Evolutionary conservation across 345 rosid genomes (phyloP).

Genomic region (Mangifera indica): DNA sequence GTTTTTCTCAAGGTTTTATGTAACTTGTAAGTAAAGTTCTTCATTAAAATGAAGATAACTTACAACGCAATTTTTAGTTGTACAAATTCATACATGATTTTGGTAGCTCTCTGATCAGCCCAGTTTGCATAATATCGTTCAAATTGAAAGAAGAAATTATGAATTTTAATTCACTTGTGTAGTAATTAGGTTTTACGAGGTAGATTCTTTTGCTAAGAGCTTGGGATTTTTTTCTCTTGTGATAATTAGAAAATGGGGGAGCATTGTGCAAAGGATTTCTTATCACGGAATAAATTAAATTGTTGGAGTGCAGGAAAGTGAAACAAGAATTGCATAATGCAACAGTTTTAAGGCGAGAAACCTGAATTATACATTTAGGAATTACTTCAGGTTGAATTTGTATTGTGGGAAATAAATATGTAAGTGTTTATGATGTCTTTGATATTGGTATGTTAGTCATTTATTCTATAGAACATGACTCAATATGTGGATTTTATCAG

Average conservation of each 20-base stretch:
- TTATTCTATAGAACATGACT: not conserved
- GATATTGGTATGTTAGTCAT: not conserved
- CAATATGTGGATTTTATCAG: slow-evolving; percentile 40
- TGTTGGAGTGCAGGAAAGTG: not conserved
- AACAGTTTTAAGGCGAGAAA: not conserved
- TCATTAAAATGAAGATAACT: not conserved
- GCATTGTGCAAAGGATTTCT: not conserved
- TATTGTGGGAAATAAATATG: not conserved
- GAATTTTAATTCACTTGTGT: not conserved
- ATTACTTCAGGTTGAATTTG: not conserved
- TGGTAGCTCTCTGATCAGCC: not conserved
- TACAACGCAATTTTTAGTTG: not conserved
- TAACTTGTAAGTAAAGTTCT: not conserved
- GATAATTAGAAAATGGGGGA: not conserved
- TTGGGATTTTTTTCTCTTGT: not conserved
- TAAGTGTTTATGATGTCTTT: not conserved
- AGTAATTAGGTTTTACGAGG: not conserved
- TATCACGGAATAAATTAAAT: not conserved
- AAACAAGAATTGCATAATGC: not conserved
- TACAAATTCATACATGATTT: not conserved
- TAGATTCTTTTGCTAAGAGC: not conserved
- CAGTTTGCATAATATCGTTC: not conserved
- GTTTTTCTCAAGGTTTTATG: not conserved
- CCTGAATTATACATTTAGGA: not conserved
- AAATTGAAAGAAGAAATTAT: not conserved